These are phyloP conservation scores for Corylus heterophylla DNA, from an alignment of 306 rosid genomes.

Conservation along the genomic window DNA sequence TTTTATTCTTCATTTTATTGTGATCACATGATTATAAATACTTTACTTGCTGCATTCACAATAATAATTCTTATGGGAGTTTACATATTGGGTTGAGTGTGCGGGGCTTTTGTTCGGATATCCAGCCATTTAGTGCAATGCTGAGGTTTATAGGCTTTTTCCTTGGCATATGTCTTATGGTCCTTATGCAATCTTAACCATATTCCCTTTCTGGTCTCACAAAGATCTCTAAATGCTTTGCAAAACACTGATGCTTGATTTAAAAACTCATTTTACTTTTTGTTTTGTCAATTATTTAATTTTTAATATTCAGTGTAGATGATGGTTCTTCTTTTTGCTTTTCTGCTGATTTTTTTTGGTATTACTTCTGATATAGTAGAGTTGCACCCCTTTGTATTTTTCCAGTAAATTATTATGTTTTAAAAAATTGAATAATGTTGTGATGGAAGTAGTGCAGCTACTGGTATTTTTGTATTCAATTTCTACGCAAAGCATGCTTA, in stretches of 20 bases:
- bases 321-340: neutral
- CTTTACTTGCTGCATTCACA: neutral
- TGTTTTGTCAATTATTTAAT: neutral
- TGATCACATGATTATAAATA: neutral
- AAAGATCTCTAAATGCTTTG: neutral
- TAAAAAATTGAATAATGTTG: neutral
- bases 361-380: neutral
- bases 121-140: neutral
- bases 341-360: neutral
- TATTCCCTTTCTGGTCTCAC: neutral
- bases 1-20: slow-evolving; percentile 7
- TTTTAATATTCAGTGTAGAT: neutral
- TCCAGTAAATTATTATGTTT: neutral
- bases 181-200: neutral
- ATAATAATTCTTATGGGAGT: neutral
- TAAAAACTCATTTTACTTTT: neutral
- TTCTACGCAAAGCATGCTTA: neutral
- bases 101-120: neutral
- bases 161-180: neutral
- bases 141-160: slow-evolving; percentile 7
- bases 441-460: neutral
- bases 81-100: neutral
- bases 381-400: neutral
- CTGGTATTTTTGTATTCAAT: neutral
- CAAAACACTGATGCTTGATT: neutral